Evolutionary conservation across 2,329 filamentous ascomycete species (phyloP).

Genomic region (Penicillium sp.): DNA sequence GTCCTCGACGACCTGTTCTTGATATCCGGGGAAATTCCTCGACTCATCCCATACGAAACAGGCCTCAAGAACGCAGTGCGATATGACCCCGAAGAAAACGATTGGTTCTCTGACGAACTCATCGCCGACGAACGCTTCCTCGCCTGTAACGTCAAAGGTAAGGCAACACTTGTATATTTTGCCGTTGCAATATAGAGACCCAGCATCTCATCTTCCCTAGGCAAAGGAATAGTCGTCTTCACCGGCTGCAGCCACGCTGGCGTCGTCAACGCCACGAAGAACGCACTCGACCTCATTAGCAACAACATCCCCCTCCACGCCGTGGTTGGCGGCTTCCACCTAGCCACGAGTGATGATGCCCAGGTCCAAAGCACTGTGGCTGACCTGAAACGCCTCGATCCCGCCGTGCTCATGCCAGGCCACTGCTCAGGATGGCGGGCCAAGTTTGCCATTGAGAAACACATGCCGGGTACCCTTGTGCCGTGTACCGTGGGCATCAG

Average conservation of each 20-base stretch:
- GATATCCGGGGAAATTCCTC: conserved; percentile 56
- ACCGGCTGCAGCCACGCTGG: conserved; percentile 60
- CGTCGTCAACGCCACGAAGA: conserved; percentile 54
- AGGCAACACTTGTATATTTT: neutral
- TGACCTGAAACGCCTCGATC: conserved; percentile 52
- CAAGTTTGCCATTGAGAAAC: conserved; percentile 55
- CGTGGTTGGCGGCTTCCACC: conserved; percentile 57
- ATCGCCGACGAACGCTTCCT: conserved; percentile 57
- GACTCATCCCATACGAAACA: conserved; percentile 52
- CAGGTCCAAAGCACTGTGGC: conserved; percentile 49
- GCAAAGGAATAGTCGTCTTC: conserved; percentile 56
- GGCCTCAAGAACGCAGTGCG: conserved; percentile 51
- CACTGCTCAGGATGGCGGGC: conserved; percentile 60
- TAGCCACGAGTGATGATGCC: conserved; percentile 49
- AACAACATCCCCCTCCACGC: conserved; percentile 48
- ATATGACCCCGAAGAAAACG: conserved; percentile 40
- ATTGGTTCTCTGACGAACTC: conserved; percentile 52
- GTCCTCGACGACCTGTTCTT: conserved; percentile 55
- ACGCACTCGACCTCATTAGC: conserved; percentile 46
- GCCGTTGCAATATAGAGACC: accelerated
- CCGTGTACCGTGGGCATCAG: conserved; percentile 55
- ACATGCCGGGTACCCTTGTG: conserved; percentile 53
- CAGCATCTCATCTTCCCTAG: conserved; percentile 27
- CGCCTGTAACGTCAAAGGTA: conserved; percentile 56
- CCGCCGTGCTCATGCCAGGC: conserved; percentile 54